Conservation (phyloP, 2,329 filamentous ascomycete genomes). For the Trichoderma endophyticum region DNA sequence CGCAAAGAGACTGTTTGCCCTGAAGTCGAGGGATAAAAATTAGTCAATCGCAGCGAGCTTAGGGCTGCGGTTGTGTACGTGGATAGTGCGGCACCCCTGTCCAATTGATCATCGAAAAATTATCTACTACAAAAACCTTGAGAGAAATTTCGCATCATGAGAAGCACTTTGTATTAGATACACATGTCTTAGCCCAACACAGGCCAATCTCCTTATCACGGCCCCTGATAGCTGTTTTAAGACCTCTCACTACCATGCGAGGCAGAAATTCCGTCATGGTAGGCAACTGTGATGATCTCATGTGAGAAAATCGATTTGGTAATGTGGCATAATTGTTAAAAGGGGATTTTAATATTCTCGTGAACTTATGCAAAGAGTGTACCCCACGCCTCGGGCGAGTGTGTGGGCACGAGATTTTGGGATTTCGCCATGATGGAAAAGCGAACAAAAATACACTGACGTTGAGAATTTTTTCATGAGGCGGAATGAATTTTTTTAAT, state of each 20-base stretch:
- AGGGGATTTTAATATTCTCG: not conserved
- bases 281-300: not conserved
- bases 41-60: no score
- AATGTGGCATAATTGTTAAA: not conserved
- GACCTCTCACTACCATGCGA: not conserved
- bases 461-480: not conserved
- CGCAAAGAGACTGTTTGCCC: not conserved
- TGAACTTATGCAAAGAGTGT: not conserved
- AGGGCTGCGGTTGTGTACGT: no score
- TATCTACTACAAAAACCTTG: no score
- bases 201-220: no score
- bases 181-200: no score
- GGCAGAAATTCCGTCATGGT: not conserved
- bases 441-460: not conserved
- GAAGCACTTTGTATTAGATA: no score
- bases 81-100: no score
- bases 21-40: no score
- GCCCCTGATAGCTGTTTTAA: no score
- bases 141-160: no score
- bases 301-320: not conserved
- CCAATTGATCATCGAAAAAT: no score
- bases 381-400: not conserved
- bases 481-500: accelerated
- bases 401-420: not conserved
- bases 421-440: not conserved